phyloP scores from a whole-genome alignment of 192 early-diverging fungal genomes.

The Dissophora ornata region DNA sequence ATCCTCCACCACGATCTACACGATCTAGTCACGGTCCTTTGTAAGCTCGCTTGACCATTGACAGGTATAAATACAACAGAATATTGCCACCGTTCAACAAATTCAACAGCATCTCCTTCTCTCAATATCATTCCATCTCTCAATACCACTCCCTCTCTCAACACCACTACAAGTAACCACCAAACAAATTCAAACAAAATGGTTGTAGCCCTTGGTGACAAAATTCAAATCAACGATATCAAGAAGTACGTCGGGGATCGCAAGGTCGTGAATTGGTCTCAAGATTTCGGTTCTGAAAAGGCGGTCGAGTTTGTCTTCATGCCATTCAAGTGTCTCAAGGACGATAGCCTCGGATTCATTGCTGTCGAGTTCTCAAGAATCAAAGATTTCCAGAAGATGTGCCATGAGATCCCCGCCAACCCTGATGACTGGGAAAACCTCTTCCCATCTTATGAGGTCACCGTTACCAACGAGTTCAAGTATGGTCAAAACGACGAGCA shows the following conservation, averaged over 20 bases:
- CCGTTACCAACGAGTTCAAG: no score
- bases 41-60: slow-evolving; percentile 1
- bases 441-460: slow-evolving; percentile 5
- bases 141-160: neutral
- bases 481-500: no score
- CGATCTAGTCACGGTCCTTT: slow-evolving; percentile 5
- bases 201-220: slow-evolving; percentile 13
- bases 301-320: slow-evolving; percentile 8
- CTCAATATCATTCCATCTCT: neutral
- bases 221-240: neutral
- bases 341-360: slow-evolving; percentile 4
- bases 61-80: neutral
- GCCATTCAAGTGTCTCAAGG: neutral
- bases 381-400: slow-evolving; percentile 15
- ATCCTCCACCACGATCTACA: neutral
- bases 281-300: slow-evolving; percentile 17
- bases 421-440: slow-evolving; percentile 7
- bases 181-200: slow-evolving; percentile 12
- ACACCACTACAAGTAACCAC: neutral
- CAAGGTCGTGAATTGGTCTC: slow-evolving; percentile 11
- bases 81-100: slow-evolving; percentile 4
- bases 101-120: slow-evolving; percentile 3
- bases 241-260: slow-evolving; percentile 1
- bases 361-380: slow-evolving; percentile 17
- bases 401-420: slow-evolving; percentile 7